Base-by-base conservation (phyloP, 306 rosid genomes). In the Potentilla sterilis region DNA sequence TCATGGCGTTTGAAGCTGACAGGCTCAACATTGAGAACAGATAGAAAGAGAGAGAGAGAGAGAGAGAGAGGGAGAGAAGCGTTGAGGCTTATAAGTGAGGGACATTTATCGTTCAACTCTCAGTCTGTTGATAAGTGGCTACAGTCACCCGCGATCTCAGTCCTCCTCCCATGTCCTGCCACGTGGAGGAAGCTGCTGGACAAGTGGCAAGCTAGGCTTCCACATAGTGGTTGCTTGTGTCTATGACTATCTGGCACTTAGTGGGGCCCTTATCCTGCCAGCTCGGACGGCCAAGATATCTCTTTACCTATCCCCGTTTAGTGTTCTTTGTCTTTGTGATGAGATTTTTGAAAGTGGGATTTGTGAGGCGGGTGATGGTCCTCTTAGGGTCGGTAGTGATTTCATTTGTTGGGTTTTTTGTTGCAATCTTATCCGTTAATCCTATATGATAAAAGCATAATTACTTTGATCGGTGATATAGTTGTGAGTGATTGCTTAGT, bases 51-150 rank as follows among this genome's bases (percentile, higher is more conserved):
- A 16, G 67, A 21, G 35, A 46, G 61, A 57, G 37, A 19, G 51
- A 43, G 19, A 59, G 37, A n/a, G n/a, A n/a, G n/a, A n/a, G n/a
- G n/a, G n/a, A n/a, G n/a, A 70, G 75, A 88, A 79, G 75, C 85
- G 44, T 18, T 9, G 46, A 3, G 47, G 4, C 70, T 69, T 22
- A 32, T 52, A 69, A 14, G 82, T 4, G 77, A 16, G 47, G 37
- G 66, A 61, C 76, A 48, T 79, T 77, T 67, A 70, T 57, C 40
- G 19, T 49, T 76, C 22, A 74, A 82, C 44, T 68, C 85, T 70
- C 77, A 83, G 77, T 77, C 77, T 85, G 77, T 77, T 74, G 96
- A 93, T 89, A 89, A 91, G 94, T 85, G 97, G 92, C 67, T 83
- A 76, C 80, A 77, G 24, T 81, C 79, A 58, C 75, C 48, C 88